Base-by-base conservation (phyloP, 768 basidiomycete species). In the Butyriboletus loyo region DNA sequence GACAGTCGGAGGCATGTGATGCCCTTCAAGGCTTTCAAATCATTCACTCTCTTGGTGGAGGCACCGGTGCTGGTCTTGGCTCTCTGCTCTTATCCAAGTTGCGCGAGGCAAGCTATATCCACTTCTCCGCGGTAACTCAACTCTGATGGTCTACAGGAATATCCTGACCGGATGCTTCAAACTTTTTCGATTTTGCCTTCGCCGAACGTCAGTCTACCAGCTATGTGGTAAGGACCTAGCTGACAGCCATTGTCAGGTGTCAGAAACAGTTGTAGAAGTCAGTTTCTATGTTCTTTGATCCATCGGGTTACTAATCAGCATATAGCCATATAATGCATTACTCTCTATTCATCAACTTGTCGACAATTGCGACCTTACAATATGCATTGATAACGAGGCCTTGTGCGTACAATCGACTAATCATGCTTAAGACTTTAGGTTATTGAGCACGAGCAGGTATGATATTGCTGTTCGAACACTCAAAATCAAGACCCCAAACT, bases 21-120 rank as follows among this genome's bases (percentile, higher is more conserved):
- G 81, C 85, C 9, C 75, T 98, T 19, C 95, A 98, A 73, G 95
- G 95, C 1, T 92, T 95, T 65, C 92, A 95, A 61, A 69, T 94
- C 42, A 70, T 93, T 10, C 92, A 96, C 58, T 92, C 93, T 17
- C 81, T 98, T 17, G 93, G 93, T 32, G 93, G 93, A 54, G 93
- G 93, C 34, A 95, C 90, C 3, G 93, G 92, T 34, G 84, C 92
- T 22, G 93, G 93, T 17, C 70, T 95, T 37, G 92, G 92, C 35
- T 86, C 85, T 50, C 73, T 95, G 38, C 72, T 95, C 49, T 71
- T 96, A 32, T 83, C 85, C 34, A 94, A 94, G 65, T 72, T 94
- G 53, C 81, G 89, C 47, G 92, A 94, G 73, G 89, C 80, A 54
- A 58, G 77, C 62, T 54, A 55, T 40, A 32, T 22, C 15, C 40